Evolutionary conservation across 2,329 filamentous ascomycete genomes (phyloP).

Genomic region (Dichotomopilus funicola): DNA sequence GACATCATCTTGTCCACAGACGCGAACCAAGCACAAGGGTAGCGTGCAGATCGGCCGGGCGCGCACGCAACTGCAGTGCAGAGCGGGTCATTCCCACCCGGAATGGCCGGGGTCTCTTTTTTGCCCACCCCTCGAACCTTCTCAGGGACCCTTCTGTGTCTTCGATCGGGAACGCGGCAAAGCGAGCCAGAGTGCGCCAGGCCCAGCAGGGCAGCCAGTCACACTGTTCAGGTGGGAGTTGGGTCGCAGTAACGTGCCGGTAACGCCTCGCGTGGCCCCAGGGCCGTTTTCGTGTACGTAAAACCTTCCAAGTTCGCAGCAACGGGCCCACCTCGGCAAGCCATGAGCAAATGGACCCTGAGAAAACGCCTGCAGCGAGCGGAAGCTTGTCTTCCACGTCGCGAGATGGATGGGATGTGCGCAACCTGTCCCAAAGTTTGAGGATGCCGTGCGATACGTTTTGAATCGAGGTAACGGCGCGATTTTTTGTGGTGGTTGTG

Average conservation of each 20-base stretch:
- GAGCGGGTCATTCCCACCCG: slow-evolving; percentile 18
- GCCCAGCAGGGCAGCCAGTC: slow-evolving; percentile 8
- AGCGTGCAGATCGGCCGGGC: too few species aligned
- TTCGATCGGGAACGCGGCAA: not conserved
- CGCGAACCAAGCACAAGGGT: too few species aligned
- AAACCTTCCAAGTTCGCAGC: slow-evolving; percentile 18
- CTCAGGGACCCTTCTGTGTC: too few species aligned
- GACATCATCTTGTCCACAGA: slow-evolving; percentile 31
- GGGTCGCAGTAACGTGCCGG: slow-evolving; percentile 10
- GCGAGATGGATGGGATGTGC: not conserved
- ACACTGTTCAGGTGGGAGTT: slow-evolving; percentile 4
- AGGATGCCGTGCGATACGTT: too few species aligned
- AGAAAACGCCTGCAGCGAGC: not conserved
- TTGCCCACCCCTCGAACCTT: not conserved
- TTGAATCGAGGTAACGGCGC: too few species aligned
- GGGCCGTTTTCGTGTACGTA: slow-evolving; percentile 27
- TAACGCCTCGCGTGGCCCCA: slow-evolving; percentile 13
- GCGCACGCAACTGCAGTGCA: slow-evolving; percentile 2
- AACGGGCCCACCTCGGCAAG: slow-evolving; percentile 10
- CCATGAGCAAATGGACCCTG: slow-evolving; percentile 4
- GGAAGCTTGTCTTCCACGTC: slow-evolving; percentile 11
- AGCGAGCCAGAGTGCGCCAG: not conserved
- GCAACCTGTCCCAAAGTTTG: too few species aligned
- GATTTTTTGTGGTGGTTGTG: not conserved
- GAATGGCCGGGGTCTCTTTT: slow-evolving; percentile 6